Evolutionary conservation across 1,284 basidiomycete species (phyloP).

Genomic region (Naganishia albida): DNA sequence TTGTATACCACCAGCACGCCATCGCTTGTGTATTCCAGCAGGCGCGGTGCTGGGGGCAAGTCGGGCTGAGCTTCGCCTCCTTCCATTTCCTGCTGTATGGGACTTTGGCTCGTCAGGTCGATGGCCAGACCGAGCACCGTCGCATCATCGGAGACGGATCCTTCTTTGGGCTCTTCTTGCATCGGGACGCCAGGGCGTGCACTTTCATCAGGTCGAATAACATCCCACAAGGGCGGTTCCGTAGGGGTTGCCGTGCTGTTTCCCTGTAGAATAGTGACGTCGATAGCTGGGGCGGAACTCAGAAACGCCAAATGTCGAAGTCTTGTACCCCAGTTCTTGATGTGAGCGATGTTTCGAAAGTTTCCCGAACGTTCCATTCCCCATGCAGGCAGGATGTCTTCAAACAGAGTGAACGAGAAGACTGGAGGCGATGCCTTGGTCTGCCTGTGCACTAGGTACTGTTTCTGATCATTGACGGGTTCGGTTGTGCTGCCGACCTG

Average conservation of each 20-base stretch:
- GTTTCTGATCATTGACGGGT: slow-evolving; percentile 44
- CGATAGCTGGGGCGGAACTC: slow-evolving; percentile 55
- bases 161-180: slow-evolving; percentile 39
- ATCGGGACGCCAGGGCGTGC: slow-evolving; percentile 57
- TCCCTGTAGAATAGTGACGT: slow-evolving; percentile 47
- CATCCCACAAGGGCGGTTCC: slow-evolving; percentile 52
- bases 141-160: slow-evolving; percentile 48
- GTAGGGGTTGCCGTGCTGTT: slow-evolving; percentile 35
- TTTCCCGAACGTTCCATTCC: slow-evolving; percentile 48
- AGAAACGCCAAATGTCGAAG: slow-evolving; percentile 53
- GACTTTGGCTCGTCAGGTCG: slow-evolving; percentile 56
- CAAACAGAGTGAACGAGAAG: slow-evolving; percentile 50
- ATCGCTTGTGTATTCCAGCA: slow-evolving; percentile 58
- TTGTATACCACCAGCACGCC: slow-evolving; percentile 58
- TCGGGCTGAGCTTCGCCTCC: slow-evolving; percentile 55
- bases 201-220: slow-evolving; percentile 57
- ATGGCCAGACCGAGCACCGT: slow-evolving; percentile 57
- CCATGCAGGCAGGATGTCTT: slow-evolving; percentile 52
- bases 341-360: slow-evolving; percentile 51
- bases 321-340: slow-evolving; percentile 51
- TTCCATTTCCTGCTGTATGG: slow-evolving; percentile 53
- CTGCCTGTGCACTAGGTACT: slow-evolving; percentile 33
- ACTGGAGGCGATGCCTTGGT: slow-evolving; percentile 32
- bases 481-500: slow-evolving; percentile 35
- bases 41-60: slow-evolving; percentile 54